Evolutionary conservation across 306 rosid species (phyloP).

Genomic region (Fragaria iinumae): DNA sequence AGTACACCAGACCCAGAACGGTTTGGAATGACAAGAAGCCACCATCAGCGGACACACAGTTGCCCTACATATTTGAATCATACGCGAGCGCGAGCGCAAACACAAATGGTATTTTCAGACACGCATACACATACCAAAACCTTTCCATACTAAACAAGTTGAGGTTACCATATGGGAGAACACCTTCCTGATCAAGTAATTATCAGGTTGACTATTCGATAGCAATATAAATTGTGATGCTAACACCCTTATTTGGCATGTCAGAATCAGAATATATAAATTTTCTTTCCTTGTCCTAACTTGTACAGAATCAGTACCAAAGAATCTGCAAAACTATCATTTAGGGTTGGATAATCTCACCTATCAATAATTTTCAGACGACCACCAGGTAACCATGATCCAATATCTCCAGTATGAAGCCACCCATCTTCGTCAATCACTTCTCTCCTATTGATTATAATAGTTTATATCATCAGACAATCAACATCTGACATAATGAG

Average conservation of each 20-base stretch:
- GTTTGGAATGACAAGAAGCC: background rate
- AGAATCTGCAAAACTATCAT: background rate
- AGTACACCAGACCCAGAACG: background rate
- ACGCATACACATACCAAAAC: background rate
- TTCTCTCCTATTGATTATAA: conserved; percentile 72
- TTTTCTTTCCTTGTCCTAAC: background rate
- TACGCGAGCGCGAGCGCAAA: background rate
- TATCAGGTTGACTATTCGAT: background rate
- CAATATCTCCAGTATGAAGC: conserved; percentile 97
- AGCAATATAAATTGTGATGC: background rate
- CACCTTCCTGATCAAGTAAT: background rate
- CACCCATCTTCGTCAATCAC: conserved; percentile 88
- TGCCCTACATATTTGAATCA: background rate
- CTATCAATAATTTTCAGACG: conserved; percentile 95
- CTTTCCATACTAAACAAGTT: background rate
- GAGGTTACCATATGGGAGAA: background rate
- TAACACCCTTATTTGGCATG: background rate
- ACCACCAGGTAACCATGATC: conserved; percentile 84
- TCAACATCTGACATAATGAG: conserved; percentile 19
- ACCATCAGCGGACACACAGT: background rate
- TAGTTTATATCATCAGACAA: conserved; percentile 23
- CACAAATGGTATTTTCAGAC: background rate
- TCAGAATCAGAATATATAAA: conserved; percentile 3
- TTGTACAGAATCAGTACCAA: background rate
- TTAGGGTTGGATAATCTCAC: conserved; percentile 37